A percentile compares a stretch with the other conserved stretches of the same genome.
Evolutionary conservation across 495 filamentous ascomycete genomes (phyloP).

Genomic region (Aspergillus haitiensis): DNA sequence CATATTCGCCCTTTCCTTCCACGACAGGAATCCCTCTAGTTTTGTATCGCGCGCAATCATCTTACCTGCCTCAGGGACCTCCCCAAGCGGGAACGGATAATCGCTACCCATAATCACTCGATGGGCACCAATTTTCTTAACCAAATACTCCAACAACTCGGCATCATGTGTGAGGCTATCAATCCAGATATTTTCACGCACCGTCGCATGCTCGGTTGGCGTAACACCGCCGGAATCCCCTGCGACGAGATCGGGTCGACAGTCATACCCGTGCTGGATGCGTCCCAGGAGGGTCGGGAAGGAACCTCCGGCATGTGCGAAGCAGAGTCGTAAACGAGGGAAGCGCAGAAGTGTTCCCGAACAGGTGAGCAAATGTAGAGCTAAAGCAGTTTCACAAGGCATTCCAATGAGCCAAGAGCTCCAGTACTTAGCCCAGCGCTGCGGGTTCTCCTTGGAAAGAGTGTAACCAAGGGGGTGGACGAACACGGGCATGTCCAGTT

Average conservation of each 20-base stretch:
- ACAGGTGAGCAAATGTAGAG: conserved; percentile 21
- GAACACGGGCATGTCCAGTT: conserved; percentile 24
- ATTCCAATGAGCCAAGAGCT: conserved; percentile 27
- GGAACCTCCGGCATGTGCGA: conserved; percentile 25
- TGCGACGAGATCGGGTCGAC: conserved; percentile 27
- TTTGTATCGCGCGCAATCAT: conserved; percentile 24
- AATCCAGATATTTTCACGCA: conserved; percentile 28
- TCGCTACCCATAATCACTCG: conserved; percentile 29
- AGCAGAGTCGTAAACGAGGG: conserved; percentile 24
- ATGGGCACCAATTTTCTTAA: conserved; percentile 25
- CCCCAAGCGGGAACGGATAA: conserved; percentile 29
- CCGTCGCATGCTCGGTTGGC: conserved; percentile 20
- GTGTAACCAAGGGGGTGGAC: conserved; percentile 27
- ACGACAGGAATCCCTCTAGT: conserved; percentile 20
- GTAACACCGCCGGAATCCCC: conserved; percentile 23
- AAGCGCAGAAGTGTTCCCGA: conserved; percentile 22
- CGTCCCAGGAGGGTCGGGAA: conserved; percentile 25
- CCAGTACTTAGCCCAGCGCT: conserved; percentile 25
- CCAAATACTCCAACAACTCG: conserved; percentile 24
- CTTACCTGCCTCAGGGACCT: conserved; percentile 25
- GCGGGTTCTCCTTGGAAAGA: conserved; percentile 22
- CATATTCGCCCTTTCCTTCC: conserved; percentile 24
- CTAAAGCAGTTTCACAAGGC: conserved; percentile 27
- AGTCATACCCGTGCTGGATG: conserved; percentile 29
- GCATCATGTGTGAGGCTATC: conserved; percentile 29